These are phyloP conservation scores for Acanthamoeba triangularis DNA, from an alignment of 208 protist genomes.

Conservation along the genomic window DNA sequence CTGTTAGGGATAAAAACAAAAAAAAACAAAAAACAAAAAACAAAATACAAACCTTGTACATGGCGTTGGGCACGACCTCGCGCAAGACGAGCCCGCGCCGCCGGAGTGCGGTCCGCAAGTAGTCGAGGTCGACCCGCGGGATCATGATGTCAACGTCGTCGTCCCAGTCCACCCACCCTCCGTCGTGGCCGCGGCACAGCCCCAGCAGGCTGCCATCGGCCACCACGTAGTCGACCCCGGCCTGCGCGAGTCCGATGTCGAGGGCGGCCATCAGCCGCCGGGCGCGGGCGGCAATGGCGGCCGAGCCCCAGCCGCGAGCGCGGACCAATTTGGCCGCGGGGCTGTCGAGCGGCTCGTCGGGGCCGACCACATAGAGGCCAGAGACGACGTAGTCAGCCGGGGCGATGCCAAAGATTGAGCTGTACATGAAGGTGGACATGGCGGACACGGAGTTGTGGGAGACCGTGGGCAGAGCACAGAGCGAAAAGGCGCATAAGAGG, in stretches of 20 bases:
- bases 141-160: conserved; percentile 38
- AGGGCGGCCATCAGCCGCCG: not conserved
- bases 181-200: not conserved
- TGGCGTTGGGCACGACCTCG: not conserved
- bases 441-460: too few species aligned
- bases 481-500: too few species aligned
- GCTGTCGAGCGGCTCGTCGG: too few species aligned
- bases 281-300: not conserved
- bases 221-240: not conserved
- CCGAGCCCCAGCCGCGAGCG: not conserved
- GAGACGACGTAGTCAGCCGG: too few species aligned
- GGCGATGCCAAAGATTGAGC: too few species aligned
- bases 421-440: too few species aligned
- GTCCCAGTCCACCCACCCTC: not conserved
- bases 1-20: too few species aligned
- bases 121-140: not conserved
- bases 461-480: too few species aligned
- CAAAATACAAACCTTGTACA: not conserved
- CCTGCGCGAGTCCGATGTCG: not conserved
- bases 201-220: not conserved
- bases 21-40: not conserved
- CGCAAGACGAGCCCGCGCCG: not conserved
- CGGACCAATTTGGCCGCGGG: not conserved
- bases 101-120: not conserved
- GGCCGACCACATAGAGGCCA: too few species aligned